A percentile compares a stretch with the other conserved stretches of the same genome.
These are phyloP conservation scores for Cadophora gregata DNA, from an alignment of 2,329 filamentous ascomycete species.

Conservation along the genomic window DNA sequence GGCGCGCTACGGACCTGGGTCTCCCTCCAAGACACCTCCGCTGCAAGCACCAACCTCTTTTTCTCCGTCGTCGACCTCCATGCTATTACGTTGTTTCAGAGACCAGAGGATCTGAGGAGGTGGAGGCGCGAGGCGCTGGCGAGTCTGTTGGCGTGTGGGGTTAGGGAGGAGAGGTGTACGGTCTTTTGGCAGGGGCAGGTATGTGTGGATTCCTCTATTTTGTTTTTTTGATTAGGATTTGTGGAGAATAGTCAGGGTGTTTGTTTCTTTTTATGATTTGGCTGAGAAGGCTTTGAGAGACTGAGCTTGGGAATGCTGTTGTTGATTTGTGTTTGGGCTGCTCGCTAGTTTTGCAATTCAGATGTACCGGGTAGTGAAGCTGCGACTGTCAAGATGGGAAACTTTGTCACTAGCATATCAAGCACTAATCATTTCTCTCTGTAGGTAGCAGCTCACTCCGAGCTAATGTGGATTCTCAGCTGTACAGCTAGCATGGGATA, in stretches of 20 bases:
- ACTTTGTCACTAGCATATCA: background rate
- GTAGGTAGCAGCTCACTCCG: slow-evolving; percentile 77
- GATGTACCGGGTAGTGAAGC: background rate
- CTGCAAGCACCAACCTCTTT: slow-evolving; percentile 65
- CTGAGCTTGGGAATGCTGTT: too few species aligned
- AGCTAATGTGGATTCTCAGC: slow-evolving; percentile 97
- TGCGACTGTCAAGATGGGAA: background rate
- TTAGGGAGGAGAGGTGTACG: slow-evolving; percentile 76
- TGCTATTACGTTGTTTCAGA: slow-evolving; percentile 82
- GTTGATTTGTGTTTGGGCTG: too few species aligned
- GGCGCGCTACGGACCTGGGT: slow-evolving; percentile 90
- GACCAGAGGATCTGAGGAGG: slow-evolving; percentile 63
- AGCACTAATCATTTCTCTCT: background rate
- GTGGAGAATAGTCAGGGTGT: too few species aligned
- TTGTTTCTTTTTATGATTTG: too few species aligned
- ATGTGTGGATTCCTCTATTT: slow-evolving; percentile 42
- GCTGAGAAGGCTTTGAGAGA: too few species aligned
- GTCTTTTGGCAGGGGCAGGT: slow-evolving; percentile 86
- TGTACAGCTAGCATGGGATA: slow-evolving; percentile 92
- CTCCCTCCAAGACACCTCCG: slow-evolving; percentile 70
- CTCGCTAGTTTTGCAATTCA: too few species aligned
- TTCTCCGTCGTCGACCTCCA: slow-evolving; percentile 95
- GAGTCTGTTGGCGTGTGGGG: slow-evolving; percentile 80
- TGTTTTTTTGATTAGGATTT: too few species aligned
- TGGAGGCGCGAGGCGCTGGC: slow-evolving; percentile 79